phyloP scores from a whole-genome alignment of 1,284 basidiomycete species.

The Erythrobasidium hasegawianum region DNA sequence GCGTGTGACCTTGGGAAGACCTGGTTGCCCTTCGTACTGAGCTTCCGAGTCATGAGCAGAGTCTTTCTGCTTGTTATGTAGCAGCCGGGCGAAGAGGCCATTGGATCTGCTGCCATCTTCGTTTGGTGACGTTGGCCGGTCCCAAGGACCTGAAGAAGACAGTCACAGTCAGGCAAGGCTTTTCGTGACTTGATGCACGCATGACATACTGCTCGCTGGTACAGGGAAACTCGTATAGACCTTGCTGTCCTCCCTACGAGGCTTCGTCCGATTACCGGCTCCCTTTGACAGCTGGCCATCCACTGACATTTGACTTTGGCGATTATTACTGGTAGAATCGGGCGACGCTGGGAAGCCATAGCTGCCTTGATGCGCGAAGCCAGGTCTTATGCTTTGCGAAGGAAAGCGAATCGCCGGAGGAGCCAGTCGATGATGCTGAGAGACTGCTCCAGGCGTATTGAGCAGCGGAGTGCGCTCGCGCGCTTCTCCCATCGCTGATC shows the following conservation, averaged over 20 bases:
- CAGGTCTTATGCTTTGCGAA: not conserved
- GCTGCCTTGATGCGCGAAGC: slow-evolving; percentile 22
- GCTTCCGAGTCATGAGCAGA: slow-evolving; percentile 7
- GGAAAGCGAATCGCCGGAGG: slow-evolving; percentile 33
- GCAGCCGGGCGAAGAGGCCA: slow-evolving; percentile 17
- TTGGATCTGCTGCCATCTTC: slow-evolving; percentile 7
- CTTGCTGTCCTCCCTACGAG: slow-evolving; percentile 25
- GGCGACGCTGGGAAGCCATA: slow-evolving; percentile 27
- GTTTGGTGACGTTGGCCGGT: slow-evolving; percentile 1
- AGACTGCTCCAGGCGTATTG: slow-evolving; percentile 21
- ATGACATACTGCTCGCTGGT: slow-evolving; percentile 1
- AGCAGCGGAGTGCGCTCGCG: slow-evolving; percentile 25
- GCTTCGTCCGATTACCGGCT: not conserved
- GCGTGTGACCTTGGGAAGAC: slow-evolving; percentile 27
- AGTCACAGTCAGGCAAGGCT: not conserved
- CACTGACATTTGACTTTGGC: not conserved
- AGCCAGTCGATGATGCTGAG: slow-evolving; percentile 24
- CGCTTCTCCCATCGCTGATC: not conserved
- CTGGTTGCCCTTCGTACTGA: slow-evolving; percentile 5
- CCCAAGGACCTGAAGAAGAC: slow-evolving; percentile 15
- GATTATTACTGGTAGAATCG: not conserved
- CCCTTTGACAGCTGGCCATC: not conserved
- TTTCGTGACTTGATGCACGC: not conserved
- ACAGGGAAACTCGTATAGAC: slow-evolving; percentile 31
- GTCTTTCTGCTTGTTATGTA: not conserved